phyloP scores from a whole-genome alignment of 2,329 filamentous ascomycete species.

The Fusarium continuum region DNA sequence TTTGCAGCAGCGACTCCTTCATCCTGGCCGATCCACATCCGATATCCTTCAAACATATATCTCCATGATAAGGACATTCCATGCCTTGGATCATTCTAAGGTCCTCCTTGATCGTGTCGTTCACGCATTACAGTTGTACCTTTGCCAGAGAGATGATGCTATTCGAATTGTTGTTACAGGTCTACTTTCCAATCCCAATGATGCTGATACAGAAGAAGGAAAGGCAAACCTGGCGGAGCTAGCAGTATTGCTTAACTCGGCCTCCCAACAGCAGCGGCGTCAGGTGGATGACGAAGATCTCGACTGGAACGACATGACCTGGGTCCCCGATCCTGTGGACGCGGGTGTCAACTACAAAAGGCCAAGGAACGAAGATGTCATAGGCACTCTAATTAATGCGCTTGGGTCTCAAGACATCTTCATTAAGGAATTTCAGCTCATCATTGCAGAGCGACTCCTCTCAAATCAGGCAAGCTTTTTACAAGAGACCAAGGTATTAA shows the following conservation, averaged over 20 bases:
- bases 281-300: constrained; percentile 73
- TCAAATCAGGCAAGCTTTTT: constrained; percentile 74
- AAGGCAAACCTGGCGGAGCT: constrained; percentile 71
- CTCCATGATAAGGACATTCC: constrained; percentile 79
- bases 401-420: constrained; percentile 92
- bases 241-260: constrained; percentile 71
- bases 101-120: constrained; percentile 80
- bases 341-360: constrained; percentile 92
- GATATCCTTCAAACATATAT: constrained; percentile 82
- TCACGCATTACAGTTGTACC: constrained; percentile 76
- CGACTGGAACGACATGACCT: constrained; percentile 92
- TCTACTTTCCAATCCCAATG: constrained; percentile 69
- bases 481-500: constrained; percentile 83
- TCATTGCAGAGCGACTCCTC: constrained; percentile 84
- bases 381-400: constrained; percentile 87
- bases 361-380: constrained; percentile 88
- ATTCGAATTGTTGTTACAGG: constrained; percentile 80
- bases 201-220: constrained; percentile 57
- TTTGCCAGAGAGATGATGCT: constrained; percentile 80
- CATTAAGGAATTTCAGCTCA: constrained; percentile 90
- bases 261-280: constrained; percentile 61
- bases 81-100: constrained; percentile 78
- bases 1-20: constrained; percentile 72
- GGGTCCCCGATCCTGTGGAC: constrained; percentile 92
- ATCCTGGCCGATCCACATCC: constrained; percentile 78